phyloP scores from a whole-genome alignment of 2,329 filamentous ascomycete genomes.

The Monosporascus sp. region DNA sequence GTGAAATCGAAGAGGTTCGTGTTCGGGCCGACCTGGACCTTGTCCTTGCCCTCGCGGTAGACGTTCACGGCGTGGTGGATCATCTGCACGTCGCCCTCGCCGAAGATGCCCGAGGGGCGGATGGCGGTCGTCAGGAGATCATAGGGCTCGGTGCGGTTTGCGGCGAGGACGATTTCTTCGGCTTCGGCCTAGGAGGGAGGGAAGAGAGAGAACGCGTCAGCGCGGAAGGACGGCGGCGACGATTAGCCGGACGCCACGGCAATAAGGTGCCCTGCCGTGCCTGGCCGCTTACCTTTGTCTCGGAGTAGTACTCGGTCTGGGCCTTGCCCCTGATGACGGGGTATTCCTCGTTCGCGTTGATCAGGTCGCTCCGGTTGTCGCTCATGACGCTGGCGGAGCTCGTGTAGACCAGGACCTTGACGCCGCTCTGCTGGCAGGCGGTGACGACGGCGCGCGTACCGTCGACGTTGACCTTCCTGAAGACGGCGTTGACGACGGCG shows the following conservation, averaged over 20 bases:
- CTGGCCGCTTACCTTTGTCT: constrained; percentile 68
- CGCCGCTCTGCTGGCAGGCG: constrained; percentile 63
- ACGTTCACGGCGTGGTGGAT: constrained; percentile 70
- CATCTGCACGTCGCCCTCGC: constrained; percentile 77
- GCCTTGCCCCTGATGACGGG: constrained; percentile 66
- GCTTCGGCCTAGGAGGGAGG: constrained; percentile 56
- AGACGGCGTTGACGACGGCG: constrained; percentile 53
- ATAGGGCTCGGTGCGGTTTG: constrained; percentile 56
- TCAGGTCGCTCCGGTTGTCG: constrained; percentile 73
- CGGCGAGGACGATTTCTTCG: constrained; percentile 72
- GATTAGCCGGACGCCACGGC: not conserved
- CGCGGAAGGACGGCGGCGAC: not conserved
- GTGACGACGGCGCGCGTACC: constrained; percentile 76
- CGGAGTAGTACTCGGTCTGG: constrained; percentile 79
- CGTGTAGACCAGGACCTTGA: constrained; percentile 84
- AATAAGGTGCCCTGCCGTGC: too few species aligned
- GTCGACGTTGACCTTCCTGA: constrained; percentile 81
- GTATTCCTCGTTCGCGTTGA: constrained; percentile 80
- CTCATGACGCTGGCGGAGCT: constrained; percentile 83
- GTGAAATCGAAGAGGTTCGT: constrained; percentile 60
- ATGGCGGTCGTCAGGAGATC: constrained; percentile 73
- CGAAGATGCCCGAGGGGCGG: constrained; percentile 84
- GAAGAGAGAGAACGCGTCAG: not conserved
- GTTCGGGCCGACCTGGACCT: constrained; percentile 73
- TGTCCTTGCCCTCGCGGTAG: constrained; percentile 62